These are phyloP conservation scores for Mastigamoeba balamuthi DNA, from an alignment of 78 protist species.

Conservation along the genomic window DNA sequence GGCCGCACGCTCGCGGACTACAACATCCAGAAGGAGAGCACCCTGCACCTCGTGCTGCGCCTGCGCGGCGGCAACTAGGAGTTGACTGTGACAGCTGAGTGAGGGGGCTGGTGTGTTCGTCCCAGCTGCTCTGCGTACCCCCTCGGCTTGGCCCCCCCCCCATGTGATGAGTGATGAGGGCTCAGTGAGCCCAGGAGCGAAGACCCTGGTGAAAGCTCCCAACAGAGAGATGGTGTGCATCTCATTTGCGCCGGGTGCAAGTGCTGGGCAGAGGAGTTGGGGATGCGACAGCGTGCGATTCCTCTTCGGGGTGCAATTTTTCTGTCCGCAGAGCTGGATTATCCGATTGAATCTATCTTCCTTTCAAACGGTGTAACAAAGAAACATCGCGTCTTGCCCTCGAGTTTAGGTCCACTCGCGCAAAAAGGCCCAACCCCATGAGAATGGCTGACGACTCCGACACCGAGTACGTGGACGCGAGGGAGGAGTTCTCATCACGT, in stretches of 20 bases:
- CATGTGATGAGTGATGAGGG: conserved; percentile 73
- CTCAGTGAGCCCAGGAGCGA: not conserved
- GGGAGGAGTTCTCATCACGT: too few species aligned
- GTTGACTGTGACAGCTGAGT: too few species aligned
- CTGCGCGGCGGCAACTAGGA: too few species aligned
- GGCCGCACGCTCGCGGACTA: conserved; percentile 92
- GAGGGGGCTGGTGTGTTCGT: too few species aligned
- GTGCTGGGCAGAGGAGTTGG: conserved; percentile 19
- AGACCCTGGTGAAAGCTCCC: not conserved
- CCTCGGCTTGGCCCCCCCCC: conserved; percentile 77
- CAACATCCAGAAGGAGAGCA: conserved; percentile 92
- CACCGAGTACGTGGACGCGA: too few species aligned
- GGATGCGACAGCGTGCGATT: not conserved
- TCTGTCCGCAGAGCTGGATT: not conserved
- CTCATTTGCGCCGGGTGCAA: conserved; percentile 13
- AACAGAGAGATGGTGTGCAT: not conserved
- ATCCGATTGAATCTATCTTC: conserved; percentile 29
- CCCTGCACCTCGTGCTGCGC: conserved; percentile 83
- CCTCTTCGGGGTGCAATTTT: not conserved
- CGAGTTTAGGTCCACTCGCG: too few species aligned
- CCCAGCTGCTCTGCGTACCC: conserved; percentile 77
- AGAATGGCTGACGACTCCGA: too few species aligned
- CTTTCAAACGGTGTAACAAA: conserved; percentile 6
- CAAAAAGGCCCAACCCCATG: too few species aligned
- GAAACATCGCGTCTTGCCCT: too few species aligned